phyloP scores from a whole-genome alignment of 2,329 filamentous ascomycete genomes.

The Aspergillus oerlinghausenensis region DNA sequence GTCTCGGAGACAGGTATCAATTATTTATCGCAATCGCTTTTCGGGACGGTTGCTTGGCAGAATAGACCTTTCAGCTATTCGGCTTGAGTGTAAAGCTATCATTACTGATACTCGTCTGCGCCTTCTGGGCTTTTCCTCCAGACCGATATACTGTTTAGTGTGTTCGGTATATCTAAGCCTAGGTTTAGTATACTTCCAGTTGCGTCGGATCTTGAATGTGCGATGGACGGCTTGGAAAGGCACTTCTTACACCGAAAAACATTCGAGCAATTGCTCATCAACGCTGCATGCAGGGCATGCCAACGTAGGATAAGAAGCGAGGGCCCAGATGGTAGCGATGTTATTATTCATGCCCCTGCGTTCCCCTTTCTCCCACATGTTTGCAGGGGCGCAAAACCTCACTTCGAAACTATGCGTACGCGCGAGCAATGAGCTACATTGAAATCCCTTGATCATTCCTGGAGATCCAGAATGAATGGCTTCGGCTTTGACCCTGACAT shows the following conservation, averaged over 20 bases:
- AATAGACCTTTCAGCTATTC: not conserved
- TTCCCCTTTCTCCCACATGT: not conserved
- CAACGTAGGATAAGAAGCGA: not conserved
- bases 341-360: not conserved
- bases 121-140: not conserved
- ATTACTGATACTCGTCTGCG: not conserved
- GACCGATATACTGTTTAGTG: not conserved
- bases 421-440: not conserved
- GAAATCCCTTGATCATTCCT: not conserved
- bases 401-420: not conserved
- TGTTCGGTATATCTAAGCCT: not conserved
- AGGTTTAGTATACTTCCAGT: not conserved
- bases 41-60: slow-evolving; percentile 11
- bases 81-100: not conserved
- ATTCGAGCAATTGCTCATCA: not conserved
- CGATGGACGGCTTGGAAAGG: not conserved
- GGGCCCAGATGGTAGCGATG: not conserved
- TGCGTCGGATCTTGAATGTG: not conserved
- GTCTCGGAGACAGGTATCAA: slow-evolving; percentile 11
- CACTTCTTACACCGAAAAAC: not conserved
- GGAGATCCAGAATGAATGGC: not conserved
- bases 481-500: not conserved
- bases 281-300: not conserved
- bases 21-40: slow-evolving; percentile 13
- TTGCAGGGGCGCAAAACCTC: not conserved